A percentile compares a stretch with the other conserved stretches of the same genome.
Conservation (phyloP, 73 alveolate species). For the Paramecium octaurelia region DNA sequence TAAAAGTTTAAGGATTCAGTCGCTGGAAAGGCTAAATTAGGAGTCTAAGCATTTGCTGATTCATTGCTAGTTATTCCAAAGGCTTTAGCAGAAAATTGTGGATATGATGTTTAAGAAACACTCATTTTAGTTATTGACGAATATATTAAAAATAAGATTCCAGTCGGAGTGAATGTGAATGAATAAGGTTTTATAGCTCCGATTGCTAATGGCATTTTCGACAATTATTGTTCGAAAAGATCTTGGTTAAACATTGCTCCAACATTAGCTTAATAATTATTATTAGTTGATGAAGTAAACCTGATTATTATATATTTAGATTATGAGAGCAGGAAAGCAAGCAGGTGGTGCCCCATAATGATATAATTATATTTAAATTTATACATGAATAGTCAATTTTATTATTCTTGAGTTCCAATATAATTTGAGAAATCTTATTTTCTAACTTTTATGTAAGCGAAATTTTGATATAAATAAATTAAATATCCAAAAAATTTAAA, state of each 20-base stretch:
- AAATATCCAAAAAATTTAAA: neutral
- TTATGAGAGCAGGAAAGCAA: slow-evolving; percentile 65
- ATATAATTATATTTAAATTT: neutral
- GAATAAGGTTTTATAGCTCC: slow-evolving; percentile 62
- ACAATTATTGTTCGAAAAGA: slow-evolving; percentile 58
- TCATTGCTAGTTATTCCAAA: slow-evolving; percentile 91
- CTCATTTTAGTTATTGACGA: slow-evolving; percentile 77
- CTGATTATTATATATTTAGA: neutral
- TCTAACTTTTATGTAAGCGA: neutral
- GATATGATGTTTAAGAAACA: slow-evolving; percentile 90
- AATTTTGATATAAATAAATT: neutral
- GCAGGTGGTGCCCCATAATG: slow-evolving; percentile 57
- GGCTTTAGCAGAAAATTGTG: slow-evolving; percentile 91
- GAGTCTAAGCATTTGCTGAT: slow-evolving; percentile 93
- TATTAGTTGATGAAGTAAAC: slow-evolving; percentile 59
- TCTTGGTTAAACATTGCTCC: slow-evolving; percentile 60
- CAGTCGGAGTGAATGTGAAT: slow-evolving; percentile 84
- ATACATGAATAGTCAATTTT: neutral
- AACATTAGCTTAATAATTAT: slow-evolving; percentile 57
- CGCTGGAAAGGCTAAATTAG: slow-evolving; percentile 86
- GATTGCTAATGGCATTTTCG: slow-evolving; percentile 54
- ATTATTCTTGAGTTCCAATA: neutral
- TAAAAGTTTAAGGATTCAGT: slow-evolving; percentile 65
- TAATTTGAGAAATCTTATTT: neutral
- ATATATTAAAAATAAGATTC: slow-evolving; percentile 73